Base-by-base conservation (phyloP, 225 moss, liverwort and hornwort species). In the Physcomitrellopsis africana region DNA sequence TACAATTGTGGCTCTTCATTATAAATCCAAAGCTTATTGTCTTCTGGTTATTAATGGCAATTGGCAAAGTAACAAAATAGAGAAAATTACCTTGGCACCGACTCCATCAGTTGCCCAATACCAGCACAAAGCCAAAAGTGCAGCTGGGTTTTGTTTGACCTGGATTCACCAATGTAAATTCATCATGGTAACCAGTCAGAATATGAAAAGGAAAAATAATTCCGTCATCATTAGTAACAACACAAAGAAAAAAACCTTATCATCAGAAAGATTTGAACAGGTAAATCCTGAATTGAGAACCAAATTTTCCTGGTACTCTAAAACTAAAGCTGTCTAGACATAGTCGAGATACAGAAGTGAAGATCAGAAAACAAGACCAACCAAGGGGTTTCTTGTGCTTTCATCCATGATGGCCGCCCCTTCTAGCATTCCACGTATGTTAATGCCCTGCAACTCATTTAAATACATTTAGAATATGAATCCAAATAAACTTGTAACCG, bases 91-190 rank as follows among this genome's bases (percentile, higher is more conserved):
- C 89, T 93, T 91, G 14, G 87, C 77, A 13, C 93, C 93, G 67
- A 84, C 78, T 72, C 93, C 93, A 61, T 81, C 83, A 79, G 93
- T 91, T 64, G 93, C 91, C 93, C 93, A 93, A 77, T 88, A 93
- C 93, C 93, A 93, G 60, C 81, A 75, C 72, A 93, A 79, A 69
- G 93, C 91, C 74, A 93, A 78, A 77, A 93, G 84, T 48, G 93
- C 89, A 69, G 91, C 93, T 63, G 93, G 91, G 51, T 93, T 93
- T 84, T 83, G 71, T 81, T 83, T 81, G 19, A 93, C 81, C 93
- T 93, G 82, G 74, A 79, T 70, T 18, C 68, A 46, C 4, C 29
- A 23, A 81, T 42, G 53, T 41, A 76, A 58, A 52, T 68, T 79
- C 17, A 20, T 48, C 32, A 22, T 71, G 15, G 45, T 46, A 59